These are phyloP conservation scores for Penicillium psychrosexuale DNA, from an alignment of 2,329 filamentous ascomycete species.

Conservation along the genomic window DNA sequence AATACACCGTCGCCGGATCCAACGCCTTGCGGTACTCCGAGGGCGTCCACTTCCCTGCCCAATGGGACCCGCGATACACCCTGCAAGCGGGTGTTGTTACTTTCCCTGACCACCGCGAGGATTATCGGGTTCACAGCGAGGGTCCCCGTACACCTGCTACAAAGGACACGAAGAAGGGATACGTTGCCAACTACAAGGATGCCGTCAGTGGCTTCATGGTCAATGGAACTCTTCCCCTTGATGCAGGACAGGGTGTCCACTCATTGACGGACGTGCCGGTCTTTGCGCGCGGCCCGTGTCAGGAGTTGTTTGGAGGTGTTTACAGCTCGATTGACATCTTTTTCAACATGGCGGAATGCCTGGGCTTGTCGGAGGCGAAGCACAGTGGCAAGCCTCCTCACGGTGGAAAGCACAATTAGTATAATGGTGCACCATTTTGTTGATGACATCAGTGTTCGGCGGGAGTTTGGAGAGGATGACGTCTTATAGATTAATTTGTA, in stretches of 20 bases:
- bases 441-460: neutral
- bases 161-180: slow-evolving; percentile 54
- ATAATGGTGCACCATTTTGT: neutral
- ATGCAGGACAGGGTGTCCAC: slow-evolving; percentile 67
- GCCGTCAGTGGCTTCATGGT: slow-evolving; percentile 64
- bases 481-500: neutral
- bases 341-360: slow-evolving; percentile 40
- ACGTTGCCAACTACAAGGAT: slow-evolving; percentile 68
- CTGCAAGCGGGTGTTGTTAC: slow-evolving; percentile 70
- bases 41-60: slow-evolving; percentile 72
- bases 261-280: slow-evolving; percentile 75
- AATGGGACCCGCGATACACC: slow-evolving; percentile 82
- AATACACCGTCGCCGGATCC: slow-evolving; percentile 65
- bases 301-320: slow-evolving; percentile 63
- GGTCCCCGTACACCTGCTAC: slow-evolving; percentile 63
- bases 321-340: slow-evolving; percentile 43
- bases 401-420: neutral
- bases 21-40: slow-evolving; percentile 64
- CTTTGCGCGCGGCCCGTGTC: slow-evolving; percentile 74
- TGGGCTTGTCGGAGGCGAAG: slow-evolving; percentile 34
- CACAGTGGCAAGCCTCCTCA: neutral
- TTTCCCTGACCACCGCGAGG: slow-evolving; percentile 71
- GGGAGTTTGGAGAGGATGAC: too few relatives aligned
- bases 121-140: slow-evolving; percentile 67
- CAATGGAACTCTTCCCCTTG: slow-evolving; percentile 69